These are phyloP conservation scores for Metarhizium sp. DNA, from an alignment of 2,329 filamentous ascomycete species.

Conservation along the genomic window DNA sequence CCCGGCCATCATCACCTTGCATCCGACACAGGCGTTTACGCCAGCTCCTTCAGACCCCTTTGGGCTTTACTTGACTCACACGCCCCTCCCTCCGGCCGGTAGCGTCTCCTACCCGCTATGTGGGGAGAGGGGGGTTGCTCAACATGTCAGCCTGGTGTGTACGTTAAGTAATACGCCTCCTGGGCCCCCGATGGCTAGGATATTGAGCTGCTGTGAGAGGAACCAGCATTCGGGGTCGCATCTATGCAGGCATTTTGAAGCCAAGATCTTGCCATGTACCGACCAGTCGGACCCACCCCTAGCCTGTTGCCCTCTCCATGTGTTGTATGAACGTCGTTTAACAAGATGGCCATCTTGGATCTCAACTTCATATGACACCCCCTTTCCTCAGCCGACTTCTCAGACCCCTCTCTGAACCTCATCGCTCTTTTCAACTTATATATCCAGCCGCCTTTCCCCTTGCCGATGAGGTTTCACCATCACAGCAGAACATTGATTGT, in stretches of 20 bases:
- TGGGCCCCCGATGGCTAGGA: constrained; percentile 2
- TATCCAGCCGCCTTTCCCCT: constrained; percentile 1
- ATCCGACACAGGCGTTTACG: neutral
- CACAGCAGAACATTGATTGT: neutral
- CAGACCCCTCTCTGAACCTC: neutral
- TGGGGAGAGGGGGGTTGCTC: constrained; percentile 6
- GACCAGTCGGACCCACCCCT: constrained; percentile 4
- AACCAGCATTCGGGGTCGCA: constrained; percentile 4
- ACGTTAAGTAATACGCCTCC: neutral
- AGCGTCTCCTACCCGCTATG: constrained; percentile 5
- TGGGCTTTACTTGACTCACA: constrained; percentile 3
- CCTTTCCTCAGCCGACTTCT: constrained; percentile 1
- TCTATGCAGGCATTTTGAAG: constrained; percentile 2
- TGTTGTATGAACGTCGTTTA: constrained; percentile 1
- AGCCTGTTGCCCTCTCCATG: neutral
- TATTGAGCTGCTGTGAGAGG: neutral
- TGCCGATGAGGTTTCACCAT: neutral
- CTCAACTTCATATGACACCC: constrained; percentile 3
- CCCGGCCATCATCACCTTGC: neutral
- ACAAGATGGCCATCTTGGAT: constrained; percentile 1
- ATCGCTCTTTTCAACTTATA: constrained; percentile 2
- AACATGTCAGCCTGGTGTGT: constrained; percentile 1
- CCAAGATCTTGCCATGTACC: constrained; percentile 8
- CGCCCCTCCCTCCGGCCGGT: constrained; percentile 1
- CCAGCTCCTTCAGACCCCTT: neutral